Base-by-base conservation (phyloP, 345 rosid genomes). In the Populus davidiana region DNA sequence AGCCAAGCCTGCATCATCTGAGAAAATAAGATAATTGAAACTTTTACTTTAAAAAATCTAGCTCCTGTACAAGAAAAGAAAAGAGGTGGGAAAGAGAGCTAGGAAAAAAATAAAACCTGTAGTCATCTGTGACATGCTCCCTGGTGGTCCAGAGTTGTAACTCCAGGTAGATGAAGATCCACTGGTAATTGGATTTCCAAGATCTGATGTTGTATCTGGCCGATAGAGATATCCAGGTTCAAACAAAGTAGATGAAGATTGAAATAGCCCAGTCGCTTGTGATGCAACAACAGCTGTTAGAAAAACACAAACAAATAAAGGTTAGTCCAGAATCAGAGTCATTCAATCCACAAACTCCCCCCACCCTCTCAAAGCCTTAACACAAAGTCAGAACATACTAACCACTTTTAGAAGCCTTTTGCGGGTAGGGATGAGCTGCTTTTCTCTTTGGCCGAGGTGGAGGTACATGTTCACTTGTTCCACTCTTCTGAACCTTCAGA, bases 391-490 rank as follows among this genome's bases (percentile, higher is more conserved):
- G 31, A 41, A 20, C 16, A 49, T 61, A 79, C 59, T 63, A 0
- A 91, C 98, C 94, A 82, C 63, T 86, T 85, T 89, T 92, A 71
- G 94, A 84, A 29, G 98, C 93, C 78, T 93, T 95, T n/a, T 91
- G 98, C 31, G 98, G 99, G 76, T 95, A 95, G 2, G 99, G 98
- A 88, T 90, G 97, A 80, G 85, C 75, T 21, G 98, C 98, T 86
- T 95, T 95, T 86, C 97, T 89, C 86, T 93, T 95, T 27, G 97
- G 99, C 9, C 99, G 88, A 67, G 99, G 99, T 33, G 99, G 99
- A 77, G 98, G 99, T 27, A 95, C 91, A 71, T 90, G 98, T 80
- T 93, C 98, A 21, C 85, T 88, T 75, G 92, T 81, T 72, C 97
- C 98, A 76, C 83, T 92, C 88, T 95, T 95, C 86, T 95, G 98